Conservation (phyloP, 257 asterid genomes). For the Plectranthus barbatus region DNA sequence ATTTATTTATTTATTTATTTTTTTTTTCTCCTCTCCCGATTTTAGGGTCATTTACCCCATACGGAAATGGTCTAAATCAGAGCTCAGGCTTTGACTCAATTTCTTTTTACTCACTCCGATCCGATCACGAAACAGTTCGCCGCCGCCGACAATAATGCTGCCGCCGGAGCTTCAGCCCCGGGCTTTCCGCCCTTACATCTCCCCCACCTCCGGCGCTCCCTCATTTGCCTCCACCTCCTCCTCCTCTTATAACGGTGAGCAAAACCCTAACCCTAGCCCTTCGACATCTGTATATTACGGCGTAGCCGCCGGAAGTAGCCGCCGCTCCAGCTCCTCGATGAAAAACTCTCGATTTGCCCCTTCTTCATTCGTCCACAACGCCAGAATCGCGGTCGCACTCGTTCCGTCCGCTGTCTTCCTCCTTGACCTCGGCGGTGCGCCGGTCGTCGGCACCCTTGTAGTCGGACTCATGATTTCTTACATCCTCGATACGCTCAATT, state of each 20-base stretch:
- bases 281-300: slow-evolving; percentile 29
- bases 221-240: slow-evolving; percentile 54
- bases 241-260: slow-evolving; percentile 39
- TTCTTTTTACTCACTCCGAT: slow-evolving; percentile 25
- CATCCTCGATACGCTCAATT: slow-evolving; percentile 72
- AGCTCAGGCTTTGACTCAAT: slow-evolving; percentile 33
- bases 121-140: slow-evolving; percentile 23
- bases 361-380: slow-evolving; percentile 66
- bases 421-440: slow-evolving; percentile 93
- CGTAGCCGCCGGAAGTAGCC: slow-evolving; percentile 14
- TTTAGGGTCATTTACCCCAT: not conserved
- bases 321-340: slow-evolving; percentile 35
- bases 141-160: slow-evolving; percentile 57
- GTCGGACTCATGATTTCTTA: slow-evolving; percentile 85
- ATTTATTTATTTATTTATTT: not conserved
- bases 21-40: not conserved
- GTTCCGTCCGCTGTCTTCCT: slow-evolving; percentile 83
- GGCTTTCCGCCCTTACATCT: slow-evolving; percentile 71
- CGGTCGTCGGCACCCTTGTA: slow-evolving; percentile 70
- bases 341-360: slow-evolving; percentile 61
- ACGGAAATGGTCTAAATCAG: slow-evolving; percentile 7
- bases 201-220: slow-evolving; percentile 65
- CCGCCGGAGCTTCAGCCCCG: slow-evolving; percentile 97
- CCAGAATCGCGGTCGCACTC: slow-evolving; percentile 70
- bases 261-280: slow-evolving; percentile 64